Base-by-base conservation (phyloP, 768 basidiomycete species). In the Omphalotus guepiniiformis region DNA sequence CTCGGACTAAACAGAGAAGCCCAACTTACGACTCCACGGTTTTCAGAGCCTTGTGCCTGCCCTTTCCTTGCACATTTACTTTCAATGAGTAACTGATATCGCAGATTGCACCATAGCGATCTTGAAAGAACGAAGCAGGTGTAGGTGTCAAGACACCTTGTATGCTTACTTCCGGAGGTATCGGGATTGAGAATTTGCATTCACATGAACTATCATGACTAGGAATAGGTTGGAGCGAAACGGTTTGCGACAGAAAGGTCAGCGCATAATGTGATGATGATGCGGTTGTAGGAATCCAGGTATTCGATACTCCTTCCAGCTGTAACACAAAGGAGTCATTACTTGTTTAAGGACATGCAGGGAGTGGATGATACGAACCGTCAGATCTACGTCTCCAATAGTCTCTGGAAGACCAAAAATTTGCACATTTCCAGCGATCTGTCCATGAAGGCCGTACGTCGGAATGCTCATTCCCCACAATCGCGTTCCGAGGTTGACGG, bases 41-140 rank as follows among this genome's bases (percentile, higher is more conserved):
- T 39, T 47, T 36, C 26, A 29, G 28, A 6, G 46, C 15, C 21
- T 36, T 25, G 19, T 36, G 44, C 35, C 18, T 35, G 7, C 23
- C 38, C 23, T 39, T 36, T 21, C 46, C 39, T 6, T 23, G 23
- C 37, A 47, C 37, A 23, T 21, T 7, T 11, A 47, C 21, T 16
- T 47, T 47, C 18, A 47, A 39, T 39, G 46, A 39, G 37, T 47
- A 47, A n/a, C 13, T 18, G 18, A 47, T 47, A 26, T 38, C 38
- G n/a, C 46, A 34, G 7, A 26, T 30, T 9, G 39, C 25, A 29
- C 38, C 46, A 19, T 26, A 26, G 29, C 39, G 29, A 27, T 25
- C 21, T 22, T 38, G 46, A n/a, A 37, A 39, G 46, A 39, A 47
- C 9, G 46, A 39, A 27, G 46, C 37, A 16, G 46, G 46, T 4